phyloP scores from a whole-genome alignment of 345 rosid genomes.

The Gossypium rotundifolium region DNA sequence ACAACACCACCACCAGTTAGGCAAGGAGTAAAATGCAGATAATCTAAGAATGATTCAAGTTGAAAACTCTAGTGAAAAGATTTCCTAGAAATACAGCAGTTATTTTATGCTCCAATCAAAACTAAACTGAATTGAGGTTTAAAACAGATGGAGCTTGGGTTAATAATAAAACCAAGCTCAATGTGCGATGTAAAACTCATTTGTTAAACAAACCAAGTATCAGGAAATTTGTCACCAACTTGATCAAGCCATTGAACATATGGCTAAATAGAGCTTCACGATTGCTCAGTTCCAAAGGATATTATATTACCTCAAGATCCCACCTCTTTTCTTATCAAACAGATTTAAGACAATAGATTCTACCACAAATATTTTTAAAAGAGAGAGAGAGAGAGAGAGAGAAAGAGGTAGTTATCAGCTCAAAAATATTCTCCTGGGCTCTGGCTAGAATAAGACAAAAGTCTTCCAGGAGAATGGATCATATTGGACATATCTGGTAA shows the following conservation, averaged over 20 bases:
- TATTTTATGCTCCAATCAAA: not conserved
- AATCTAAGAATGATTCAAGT: not conserved
- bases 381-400: not conserved
- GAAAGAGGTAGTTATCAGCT: not conserved
- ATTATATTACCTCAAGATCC: not conserved
- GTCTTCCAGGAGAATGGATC: not conserved
- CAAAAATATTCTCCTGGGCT: not conserved
- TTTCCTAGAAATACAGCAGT: not conserved
- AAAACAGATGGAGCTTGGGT: not conserved
- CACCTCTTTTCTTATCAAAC: not conserved
- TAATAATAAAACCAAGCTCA: not conserved
- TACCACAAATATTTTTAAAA: not conserved
- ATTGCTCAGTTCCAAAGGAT: not conserved
- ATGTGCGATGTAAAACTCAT: not conserved
- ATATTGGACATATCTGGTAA: not conserved
- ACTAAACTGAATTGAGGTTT: not conserved
- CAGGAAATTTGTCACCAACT: not conserved
- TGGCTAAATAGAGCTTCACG: not conserved
- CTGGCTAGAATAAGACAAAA: not conserved
- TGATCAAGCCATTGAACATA: not conserved
- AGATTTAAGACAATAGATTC: not conserved
- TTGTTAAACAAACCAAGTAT: not conserved
- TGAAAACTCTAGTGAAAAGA: not conserved
- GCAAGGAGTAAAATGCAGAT: not conserved
- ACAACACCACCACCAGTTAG: no score